Evolutionary conservation across 2,329 filamentous ascomycete species (phyloP).

Genomic region (Lasiodiplodia hormozganensis): DNA sequence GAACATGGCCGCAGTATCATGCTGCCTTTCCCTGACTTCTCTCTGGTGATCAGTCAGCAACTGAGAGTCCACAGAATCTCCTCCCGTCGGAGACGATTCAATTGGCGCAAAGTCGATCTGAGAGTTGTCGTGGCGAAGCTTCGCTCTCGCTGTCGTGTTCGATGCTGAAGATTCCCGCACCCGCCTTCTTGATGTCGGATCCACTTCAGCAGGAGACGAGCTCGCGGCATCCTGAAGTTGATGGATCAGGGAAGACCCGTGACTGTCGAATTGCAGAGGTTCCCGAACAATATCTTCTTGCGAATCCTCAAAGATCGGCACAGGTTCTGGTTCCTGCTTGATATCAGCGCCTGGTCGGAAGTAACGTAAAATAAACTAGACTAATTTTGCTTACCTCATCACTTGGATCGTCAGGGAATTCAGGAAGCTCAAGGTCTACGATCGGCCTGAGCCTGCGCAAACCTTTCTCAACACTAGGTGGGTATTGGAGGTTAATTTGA

Average conservation of each 20-base stretch:
- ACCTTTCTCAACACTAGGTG: constrained; percentile 66
- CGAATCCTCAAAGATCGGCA: constrained; percentile 30
- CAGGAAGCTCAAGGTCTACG: constrained; percentile 59
- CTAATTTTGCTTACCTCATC: constrained; percentile 41
- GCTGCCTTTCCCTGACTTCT: constrained; percentile 77
- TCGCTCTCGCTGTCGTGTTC: constrained; percentile 54
- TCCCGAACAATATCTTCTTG: constrained; percentile 43
- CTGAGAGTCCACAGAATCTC: constrained; percentile 67
- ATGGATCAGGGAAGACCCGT: not conserved
- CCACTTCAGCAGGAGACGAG: not conserved
- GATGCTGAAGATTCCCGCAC: not conserved
- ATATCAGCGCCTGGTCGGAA: constrained; percentile 53
- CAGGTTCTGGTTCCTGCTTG: not conserved
- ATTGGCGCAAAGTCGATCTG: constrained; percentile 80
- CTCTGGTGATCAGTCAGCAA: constrained; percentile 79
- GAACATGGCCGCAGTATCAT: constrained; percentile 69
- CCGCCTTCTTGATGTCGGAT: not conserved
- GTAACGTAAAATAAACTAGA: not conserved
- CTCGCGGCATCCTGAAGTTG: not conserved
- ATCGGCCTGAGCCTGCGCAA: constrained; percentile 67
- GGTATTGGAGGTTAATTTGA: constrained; percentile 67
- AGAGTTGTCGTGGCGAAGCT: constrained; percentile 78
- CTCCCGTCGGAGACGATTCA: constrained; percentile 62
- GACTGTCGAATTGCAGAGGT: not conserved
- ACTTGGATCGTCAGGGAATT: constrained; percentile 49